A percentile compares a stretch with the other conserved stretches of the same genome.
Evolutionary conservation across 176 grass and related monocot species (phyloP).

Genomic region (Cenchrus fungigraminus): DNA sequence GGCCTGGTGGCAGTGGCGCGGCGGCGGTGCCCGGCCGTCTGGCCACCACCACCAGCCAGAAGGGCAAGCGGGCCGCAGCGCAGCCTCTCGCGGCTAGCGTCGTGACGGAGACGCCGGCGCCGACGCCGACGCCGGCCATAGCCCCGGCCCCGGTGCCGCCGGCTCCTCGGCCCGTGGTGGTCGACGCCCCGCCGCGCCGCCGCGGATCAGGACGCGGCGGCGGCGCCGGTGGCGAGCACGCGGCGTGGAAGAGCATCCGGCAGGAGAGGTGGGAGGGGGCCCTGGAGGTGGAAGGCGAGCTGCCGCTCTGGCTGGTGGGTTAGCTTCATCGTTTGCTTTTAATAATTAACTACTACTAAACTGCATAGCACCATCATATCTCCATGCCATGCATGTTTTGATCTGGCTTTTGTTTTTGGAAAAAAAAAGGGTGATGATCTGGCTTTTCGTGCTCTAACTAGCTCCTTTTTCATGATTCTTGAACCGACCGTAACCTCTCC

Average conservation of each 20-base stretch:
- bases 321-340: not conserved
- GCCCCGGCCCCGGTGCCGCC: slow-evolving; percentile 5
- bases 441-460: not conserved
- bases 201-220: slow-evolving; percentile 19
- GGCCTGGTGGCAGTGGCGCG: not conserved
- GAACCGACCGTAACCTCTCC: slow-evolving; percentile 30
- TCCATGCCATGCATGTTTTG: not conserved
- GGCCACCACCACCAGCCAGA: not conserved
- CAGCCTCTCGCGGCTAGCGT: slow-evolving; percentile 42
- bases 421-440: not conserved
- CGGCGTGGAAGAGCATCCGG: slow-evolving; percentile 84
- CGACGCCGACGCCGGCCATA: not conserved
- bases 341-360: not conserved
- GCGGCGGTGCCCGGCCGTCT: slow-evolving; percentile 28
- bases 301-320: slow-evolving; percentile 92
- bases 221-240: slow-evolving; percentile 52
- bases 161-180: slow-evolving; percentile 16
- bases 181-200: slow-evolving; percentile 37
- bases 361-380: not conserved
- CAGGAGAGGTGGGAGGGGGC: slow-evolving; percentile 92
- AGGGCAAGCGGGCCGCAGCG: slow-evolving; percentile 44
- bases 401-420: not conserved
- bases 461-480: slow-evolving; percentile 25
- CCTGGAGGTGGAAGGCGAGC: slow-evolving; percentile 65
- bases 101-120: slow-evolving; percentile 40